A percentile compares a stretch with the other conserved stretches of the same genome.
Conservation (phyloP, 75 land plant genomes). For the Cunninghamia lanceolata region DNA sequence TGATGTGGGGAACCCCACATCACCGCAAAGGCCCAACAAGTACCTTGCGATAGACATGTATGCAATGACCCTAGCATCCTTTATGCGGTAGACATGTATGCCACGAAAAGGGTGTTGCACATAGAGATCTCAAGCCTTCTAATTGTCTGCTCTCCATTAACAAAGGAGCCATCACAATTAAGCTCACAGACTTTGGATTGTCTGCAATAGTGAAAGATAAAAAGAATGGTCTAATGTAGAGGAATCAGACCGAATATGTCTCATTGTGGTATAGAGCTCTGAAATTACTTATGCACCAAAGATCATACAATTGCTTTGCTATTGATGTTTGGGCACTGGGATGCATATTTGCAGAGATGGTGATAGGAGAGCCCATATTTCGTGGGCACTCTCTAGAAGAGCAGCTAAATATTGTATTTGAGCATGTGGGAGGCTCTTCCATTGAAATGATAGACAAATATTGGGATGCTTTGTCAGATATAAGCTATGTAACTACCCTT, state of each 20-base stretch:
- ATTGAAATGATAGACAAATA: no score
- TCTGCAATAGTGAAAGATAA: not conserved
- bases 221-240: not conserved
- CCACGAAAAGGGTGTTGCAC: not conserved
- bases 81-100: no score
- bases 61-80: no score
- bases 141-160: not conserved
- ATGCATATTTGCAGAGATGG: not conserved
- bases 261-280: not conserved
- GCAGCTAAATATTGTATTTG: not conserved
- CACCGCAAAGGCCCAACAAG: no score
- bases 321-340: not conserved
- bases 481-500: no score
- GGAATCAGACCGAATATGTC: not conserved
- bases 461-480: no score
- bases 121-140: not conserved
- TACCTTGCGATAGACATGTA: no score
- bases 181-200: not conserved
- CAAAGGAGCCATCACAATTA: not conserved
- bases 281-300: not conserved
- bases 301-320: not conserved
- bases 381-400: not conserved
- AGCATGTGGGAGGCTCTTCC: not conserved
- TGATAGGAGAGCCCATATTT: not conserved
- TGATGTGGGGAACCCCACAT: no score